Conservation (phyloP, 352 stramenopile species). For the Phytophthora colocasiae region DNA sequence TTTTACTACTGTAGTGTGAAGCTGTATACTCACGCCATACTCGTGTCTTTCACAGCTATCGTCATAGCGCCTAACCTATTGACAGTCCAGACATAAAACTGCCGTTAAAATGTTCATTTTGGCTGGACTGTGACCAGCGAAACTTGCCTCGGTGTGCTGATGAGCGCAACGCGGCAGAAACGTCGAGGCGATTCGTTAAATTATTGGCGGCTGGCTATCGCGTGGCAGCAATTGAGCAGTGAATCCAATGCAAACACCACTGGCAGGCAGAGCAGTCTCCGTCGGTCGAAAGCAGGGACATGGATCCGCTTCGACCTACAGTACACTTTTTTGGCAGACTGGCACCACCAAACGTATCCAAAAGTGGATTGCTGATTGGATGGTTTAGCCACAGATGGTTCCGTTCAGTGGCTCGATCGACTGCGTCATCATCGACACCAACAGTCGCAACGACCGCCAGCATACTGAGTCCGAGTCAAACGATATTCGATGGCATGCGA, state of each 20-base stretch:
- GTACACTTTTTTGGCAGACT: constrained; percentile 11
- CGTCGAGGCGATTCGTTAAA: constrained; percentile 21
- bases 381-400: background rate
- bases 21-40: no score
- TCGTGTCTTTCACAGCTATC: no score
- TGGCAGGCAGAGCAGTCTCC: background rate
- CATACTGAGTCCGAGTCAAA: background rate
- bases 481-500: background rate
- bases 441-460: constrained; percentile 4
- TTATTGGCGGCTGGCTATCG: constrained; percentile 4
- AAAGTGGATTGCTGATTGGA: background rate
- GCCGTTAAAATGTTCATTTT: no score
- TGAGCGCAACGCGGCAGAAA: constrained; percentile 5
- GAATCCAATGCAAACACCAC: no score
- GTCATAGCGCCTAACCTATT: no score
- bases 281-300: background rate
- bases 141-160: background rate
- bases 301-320: constrained; percentile 24
- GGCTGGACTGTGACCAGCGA: background rate
- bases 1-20: no score
- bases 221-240: no score
- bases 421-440: constrained; percentile 5
- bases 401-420: no score
- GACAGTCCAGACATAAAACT: no score
- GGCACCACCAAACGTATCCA: background rate